These are phyloP conservation scores for Lodderomyces theae DNA, from an alignment of 1,139 yeast species.

Conservation along the genomic window DNA sequence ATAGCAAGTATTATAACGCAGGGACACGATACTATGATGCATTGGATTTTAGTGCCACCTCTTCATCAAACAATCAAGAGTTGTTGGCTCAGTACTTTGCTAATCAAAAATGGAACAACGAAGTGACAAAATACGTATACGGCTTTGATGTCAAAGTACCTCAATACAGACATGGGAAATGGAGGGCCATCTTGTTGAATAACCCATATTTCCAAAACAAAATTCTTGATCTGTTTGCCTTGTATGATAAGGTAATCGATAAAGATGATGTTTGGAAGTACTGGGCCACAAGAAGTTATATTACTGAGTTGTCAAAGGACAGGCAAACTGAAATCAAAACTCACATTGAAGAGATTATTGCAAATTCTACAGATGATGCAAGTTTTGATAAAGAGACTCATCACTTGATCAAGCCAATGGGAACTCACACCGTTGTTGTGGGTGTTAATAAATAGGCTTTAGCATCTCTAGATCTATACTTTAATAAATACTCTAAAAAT, in stretches of 20 bases:
- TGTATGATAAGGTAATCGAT: constrained; percentile 30
- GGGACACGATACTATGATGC: constrained; percentile 11
- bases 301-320: constrained; percentile 43
- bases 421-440: constrained; percentile 25
- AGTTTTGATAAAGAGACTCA: constrained; percentile 18
- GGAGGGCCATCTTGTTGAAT: constrained; percentile 43
- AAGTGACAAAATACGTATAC: constrained; percentile 26
- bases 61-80: constrained; percentile 9
- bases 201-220: constrained; percentile 25
- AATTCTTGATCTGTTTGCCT: constrained; percentile 29
- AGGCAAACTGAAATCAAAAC: constrained; percentile 32
- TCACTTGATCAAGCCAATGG: constrained; percentile 25
- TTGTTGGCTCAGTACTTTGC: constrained; percentile 12
- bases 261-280: constrained; percentile 43
- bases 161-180: constrained; percentile 52
- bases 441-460: constrained; percentile 16
- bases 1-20: constrained; percentile 12
- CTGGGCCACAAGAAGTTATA: constrained; percentile 60
- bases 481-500: background rate
- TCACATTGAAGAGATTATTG: constrained; percentile 25
- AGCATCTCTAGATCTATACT: background rate
- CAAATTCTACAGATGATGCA: constrained; percentile 16
- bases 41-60: background rate
- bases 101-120: constrained; percentile 25
- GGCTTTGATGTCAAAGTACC: constrained; percentile 45